Conservation (phyloP, 2,329 filamentous ascomycete species). For the Cercospora citrullina region DNA sequence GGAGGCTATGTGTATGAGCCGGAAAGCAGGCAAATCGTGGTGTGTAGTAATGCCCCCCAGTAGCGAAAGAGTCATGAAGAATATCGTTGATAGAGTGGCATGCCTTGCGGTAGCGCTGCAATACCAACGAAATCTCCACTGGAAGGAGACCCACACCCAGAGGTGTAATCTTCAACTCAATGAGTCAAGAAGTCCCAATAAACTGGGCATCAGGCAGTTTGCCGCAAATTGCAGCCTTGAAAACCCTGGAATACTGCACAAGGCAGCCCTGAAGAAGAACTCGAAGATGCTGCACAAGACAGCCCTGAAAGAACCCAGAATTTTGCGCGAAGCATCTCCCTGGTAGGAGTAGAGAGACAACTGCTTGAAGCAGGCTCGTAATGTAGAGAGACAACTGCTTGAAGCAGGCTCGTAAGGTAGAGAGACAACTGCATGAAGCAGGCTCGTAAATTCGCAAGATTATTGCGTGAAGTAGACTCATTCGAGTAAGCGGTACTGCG, state of each 20-base stretch:
- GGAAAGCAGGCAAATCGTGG: slow-evolving; percentile 55
- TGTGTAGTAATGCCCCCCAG: slow-evolving; percentile 4
- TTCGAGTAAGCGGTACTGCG: not conserved
- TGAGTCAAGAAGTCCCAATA: not conserved
- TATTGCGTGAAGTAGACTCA: too few relatives aligned
- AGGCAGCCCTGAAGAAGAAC: not conserved
- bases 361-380: not conserved
- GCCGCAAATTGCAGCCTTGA: not conserved
- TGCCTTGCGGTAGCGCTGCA: not conserved
- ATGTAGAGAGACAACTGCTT: not conserved
- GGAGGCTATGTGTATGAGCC: slow-evolving; percentile 48
- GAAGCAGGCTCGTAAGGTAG: not conserved
- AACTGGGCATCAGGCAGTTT: not conserved
- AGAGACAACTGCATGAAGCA: not conserved
- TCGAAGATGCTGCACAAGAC: too few relatives aligned
- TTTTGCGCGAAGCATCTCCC: not conserved
- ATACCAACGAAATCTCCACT: not conserved
- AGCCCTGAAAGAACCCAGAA: not conserved
- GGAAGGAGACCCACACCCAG: not conserved
- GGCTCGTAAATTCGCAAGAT: not conserved
- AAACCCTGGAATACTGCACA: not conserved
- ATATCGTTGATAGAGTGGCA: not conserved
- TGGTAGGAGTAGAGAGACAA: not conserved
- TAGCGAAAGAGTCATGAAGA: not conserved
- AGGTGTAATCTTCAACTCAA: not conserved